Conservation (phyloP, 2,329 filamentous ascomycete genomes). For the Monosporascus sp. region DNA sequence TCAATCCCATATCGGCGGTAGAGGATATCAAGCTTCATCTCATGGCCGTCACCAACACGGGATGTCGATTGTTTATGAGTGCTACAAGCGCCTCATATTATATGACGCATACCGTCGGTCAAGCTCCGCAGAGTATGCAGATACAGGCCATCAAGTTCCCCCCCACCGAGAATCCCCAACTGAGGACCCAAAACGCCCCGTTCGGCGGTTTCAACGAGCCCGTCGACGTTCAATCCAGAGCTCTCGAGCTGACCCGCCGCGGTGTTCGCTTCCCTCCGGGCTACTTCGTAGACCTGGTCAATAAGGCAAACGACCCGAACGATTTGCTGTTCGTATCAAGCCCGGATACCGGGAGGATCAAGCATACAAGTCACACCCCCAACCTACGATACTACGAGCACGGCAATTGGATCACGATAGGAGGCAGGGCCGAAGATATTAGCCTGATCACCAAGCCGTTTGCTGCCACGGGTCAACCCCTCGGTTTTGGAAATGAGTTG, state of each 20-base stretch:
- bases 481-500: constrained; percentile 90
- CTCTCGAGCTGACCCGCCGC: constrained; percentile 43
- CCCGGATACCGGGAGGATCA: constrained; percentile 83
- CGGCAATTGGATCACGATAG: constrained; percentile 72
- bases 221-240: constrained; percentile 42
- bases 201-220: constrained; percentile 31
- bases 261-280: constrained; percentile 72
- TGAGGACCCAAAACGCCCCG: constrained; percentile 14
- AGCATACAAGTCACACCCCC: constrained; percentile 48
- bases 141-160: constrained; percentile 96
- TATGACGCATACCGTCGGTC: constrained; percentile 53
- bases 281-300: constrained; percentile 82
- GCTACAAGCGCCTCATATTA: constrained; percentile 74
- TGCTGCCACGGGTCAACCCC: constrained; percentile 58
- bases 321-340: constrained; percentile 78
- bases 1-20: constrained; percentile 74
- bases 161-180: constrained; percentile 45
- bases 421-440: constrained; percentile 69
- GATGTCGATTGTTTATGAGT: constrained; percentile 87
- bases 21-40: constrained; percentile 82
- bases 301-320: constrained; percentile 52
- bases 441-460: constrained; percentile 71
- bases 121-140: constrained; percentile 88
- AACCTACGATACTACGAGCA: constrained; percentile 67
- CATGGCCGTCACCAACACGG: constrained; percentile 84